A percentile compares a stretch with the other conserved stretches of the same genome.
Evolutionary conservation across 345 rosid genomes (phyloP).

Genomic region (Ceriops tagal): DNA sequence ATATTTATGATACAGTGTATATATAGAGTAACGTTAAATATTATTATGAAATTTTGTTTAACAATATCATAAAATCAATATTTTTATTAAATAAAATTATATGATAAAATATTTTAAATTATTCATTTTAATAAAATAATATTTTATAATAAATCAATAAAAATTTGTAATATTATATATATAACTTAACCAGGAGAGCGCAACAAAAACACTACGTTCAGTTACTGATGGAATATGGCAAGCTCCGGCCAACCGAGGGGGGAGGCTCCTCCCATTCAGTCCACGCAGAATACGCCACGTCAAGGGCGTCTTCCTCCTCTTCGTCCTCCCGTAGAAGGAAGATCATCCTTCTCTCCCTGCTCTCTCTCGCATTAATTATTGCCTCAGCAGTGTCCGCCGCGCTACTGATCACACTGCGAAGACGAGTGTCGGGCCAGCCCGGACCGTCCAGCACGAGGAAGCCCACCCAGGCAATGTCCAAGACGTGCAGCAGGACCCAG

Average conservation of each 20-base stretch:
- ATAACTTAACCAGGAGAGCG: neutral
- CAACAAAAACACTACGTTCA: neutral
- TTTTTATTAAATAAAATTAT: no score
- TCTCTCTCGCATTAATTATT: slow-evolving; percentile 45
- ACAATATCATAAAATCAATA: no score
- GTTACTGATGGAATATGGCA: slow-evolving; percentile 12
- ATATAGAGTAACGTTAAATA: no score
- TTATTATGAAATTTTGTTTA: no score
- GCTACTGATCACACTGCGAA: slow-evolving; percentile 36
- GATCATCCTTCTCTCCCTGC: slow-evolving; percentile 41
- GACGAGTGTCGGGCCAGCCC: slow-evolving; percentile 11
- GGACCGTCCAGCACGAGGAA: slow-evolving; percentile 23
- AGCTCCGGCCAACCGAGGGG: slow-evolving; percentile 26
- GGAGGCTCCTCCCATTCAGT: neutral
- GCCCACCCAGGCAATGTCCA: slow-evolving; percentile 76
- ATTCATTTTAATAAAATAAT: no score
- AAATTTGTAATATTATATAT: no score
- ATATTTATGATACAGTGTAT: no score
- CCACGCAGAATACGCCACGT: slow-evolving; percentile 4
- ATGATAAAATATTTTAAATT: no score
- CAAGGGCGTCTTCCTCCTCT: no score
- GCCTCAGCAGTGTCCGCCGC: slow-evolving; percentile 57
- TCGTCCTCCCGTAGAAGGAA: slow-evolving; percentile 29
- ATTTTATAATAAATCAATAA: no score
- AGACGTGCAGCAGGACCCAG: slow-evolving; percentile 58